Evolutionary conservation across 495 filamentous ascomycete genomes (phyloP), one percentile per base, ranked within the genome.

Genomic region (Lasiosphaeria hispida): DNA sequence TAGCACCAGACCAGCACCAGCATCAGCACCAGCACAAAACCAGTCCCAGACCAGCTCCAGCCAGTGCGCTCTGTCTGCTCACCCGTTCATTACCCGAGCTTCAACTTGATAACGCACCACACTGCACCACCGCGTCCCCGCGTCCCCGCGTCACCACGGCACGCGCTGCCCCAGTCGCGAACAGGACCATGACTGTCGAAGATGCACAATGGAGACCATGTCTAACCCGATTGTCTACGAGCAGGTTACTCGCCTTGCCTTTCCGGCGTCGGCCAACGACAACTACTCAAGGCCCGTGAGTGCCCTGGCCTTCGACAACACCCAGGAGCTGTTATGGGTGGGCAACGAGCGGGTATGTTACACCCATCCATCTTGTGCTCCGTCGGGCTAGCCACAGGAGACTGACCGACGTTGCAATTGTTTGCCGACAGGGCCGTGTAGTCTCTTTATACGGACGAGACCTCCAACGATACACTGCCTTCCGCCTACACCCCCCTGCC

Each of bases 251-350:
- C 83, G 87, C 67, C 80, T 89, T 69, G 78, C 81, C 60, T 80
- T 89, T 69, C 87, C 87, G 54, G 82, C 86, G 57, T 84, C 87
- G 48, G 83, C 78, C 52, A 69, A 78, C 59, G 83, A 86, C 70
- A 79, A 77, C 34, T 66, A 85, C 61, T 79, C 86, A 3, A 84
- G 87, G n/a, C 79, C 83, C 43, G 83, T 85, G 53, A 84, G 86
- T 5, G 83, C 89, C 9, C 74, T 96, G 59, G 87, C 90, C 18
- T 97, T 97, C 67, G 94, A 99, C 68, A 86, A 86, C 57, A 78
- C 82, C 42, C 85, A 93, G 68, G 94, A 97, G 71, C 82, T 97
- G 34, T 70, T 97, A 59, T 98, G 95, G 94, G 81, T 84, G 9
- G 94, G 94, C 10, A 93, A 91, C 72, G 88, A 92, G 75, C 88